phyloP scores from a whole-genome alignment of 2,329 filamentous ascomycete genomes.

The Colletotrichum somersetense region DNA sequence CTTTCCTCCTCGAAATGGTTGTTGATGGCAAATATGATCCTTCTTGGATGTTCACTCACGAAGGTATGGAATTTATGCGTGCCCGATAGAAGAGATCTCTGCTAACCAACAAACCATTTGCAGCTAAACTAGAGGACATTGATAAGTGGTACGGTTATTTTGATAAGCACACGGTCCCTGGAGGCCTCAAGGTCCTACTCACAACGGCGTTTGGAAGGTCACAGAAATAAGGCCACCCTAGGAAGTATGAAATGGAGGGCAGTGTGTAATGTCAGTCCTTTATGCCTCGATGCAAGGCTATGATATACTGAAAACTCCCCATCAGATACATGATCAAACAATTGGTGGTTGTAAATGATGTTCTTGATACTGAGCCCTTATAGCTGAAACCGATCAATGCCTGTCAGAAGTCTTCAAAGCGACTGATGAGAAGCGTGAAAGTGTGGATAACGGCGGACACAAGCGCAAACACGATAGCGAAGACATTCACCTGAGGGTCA shows the following conservation, averaged over 20 bases:
- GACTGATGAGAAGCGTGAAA: neutral
- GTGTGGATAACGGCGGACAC: neutral
- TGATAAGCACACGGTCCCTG: neutral
- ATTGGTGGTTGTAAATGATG: neutral
- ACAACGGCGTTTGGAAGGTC: constrained; percentile 11
- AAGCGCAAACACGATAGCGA: neutral
- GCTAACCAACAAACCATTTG: too few relatives aligned
- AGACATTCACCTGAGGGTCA: neutral
- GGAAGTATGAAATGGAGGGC: neutral
- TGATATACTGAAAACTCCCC: neutral
- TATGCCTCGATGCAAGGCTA: neutral
- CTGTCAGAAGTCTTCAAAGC: neutral
- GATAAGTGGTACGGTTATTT: constrained; percentile 13
- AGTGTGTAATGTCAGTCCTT: neutral
- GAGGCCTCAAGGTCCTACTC: constrained; percentile 6
- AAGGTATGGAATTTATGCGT: neutral
- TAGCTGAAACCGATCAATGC: neutral
- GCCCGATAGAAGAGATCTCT: neutral
- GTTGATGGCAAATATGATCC: constrained; percentile 15
- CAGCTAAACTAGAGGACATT: constrained; percentile 6
- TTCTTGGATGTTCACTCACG: constrained; percentile 16
- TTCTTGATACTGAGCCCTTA: too few relatives aligned
- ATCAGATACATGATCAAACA: neutral
- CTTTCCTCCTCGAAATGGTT: neutral
- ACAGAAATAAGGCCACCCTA: neutral